Base-by-base conservation (phyloP, 1,284 basidiomycete genomes). In the Marasmius tenuissimus region DNA sequence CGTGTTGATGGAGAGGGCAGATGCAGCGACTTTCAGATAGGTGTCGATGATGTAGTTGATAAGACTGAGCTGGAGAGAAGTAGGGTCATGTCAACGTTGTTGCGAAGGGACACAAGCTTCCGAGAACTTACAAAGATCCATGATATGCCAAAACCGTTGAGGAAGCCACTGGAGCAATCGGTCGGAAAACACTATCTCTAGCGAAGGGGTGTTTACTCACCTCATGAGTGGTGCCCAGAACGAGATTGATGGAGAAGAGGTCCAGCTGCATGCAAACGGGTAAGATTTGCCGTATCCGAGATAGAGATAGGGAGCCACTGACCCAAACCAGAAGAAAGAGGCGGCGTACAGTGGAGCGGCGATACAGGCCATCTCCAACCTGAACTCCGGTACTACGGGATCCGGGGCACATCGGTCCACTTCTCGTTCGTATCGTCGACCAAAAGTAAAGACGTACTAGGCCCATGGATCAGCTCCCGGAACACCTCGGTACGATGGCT, bases 291-390 rank as follows among this genome's bases (percentile, higher is more conserved):
- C 70, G 70, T 81, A 83, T 67, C 65, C 0, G 73, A 22, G 5
- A 14, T 49, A 20, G 16, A 14, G 37, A 34, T 9, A 16, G n/a
- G 40, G 6, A n/a, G 40, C 11, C 12, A 42, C 82, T 75, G 71
- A 86, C 71, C 81, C 86, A 67, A 91, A 85, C 87, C 86, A 86
- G 74, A 91, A 91, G 71, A 88, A 86, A 0, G 85, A 81, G 34
- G 81, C 63, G 5, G 85, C 75, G 58, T 88, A 81, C 5, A 86
- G 66, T 0, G 87, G 87, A 0, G 82, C 83, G 2, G 82, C 84
- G 57, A 84, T 69, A 66, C 87, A 74, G 0, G 80, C 78, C 51
- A 85, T 79, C 34, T 81, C 79, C 16, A 93, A 75, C 20, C 89
- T 80, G 63, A 82, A 83, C 72, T 93, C 90, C 0, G 91, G 90